These are phyloP conservation scores for Trichoderma aggressivum DNA, from an alignment of 2,329 filamentous ascomycete genomes.

Conservation along the genomic window DNA sequence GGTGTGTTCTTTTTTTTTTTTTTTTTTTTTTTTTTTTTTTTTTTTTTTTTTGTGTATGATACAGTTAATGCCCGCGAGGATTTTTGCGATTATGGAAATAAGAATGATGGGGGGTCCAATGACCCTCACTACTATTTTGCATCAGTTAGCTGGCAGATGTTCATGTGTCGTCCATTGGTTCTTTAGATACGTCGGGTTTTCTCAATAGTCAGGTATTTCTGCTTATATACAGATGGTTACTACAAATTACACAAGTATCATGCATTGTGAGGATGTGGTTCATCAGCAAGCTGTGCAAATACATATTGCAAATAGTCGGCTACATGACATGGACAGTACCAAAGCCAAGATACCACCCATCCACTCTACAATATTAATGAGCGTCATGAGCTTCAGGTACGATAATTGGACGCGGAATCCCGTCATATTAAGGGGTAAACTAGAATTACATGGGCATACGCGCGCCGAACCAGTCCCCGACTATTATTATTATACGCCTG, in stretches of 20 bases:
- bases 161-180: not conserved
- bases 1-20: constrained; percentile 1
- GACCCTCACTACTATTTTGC: not conserved
- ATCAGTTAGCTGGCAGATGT: not conserved
- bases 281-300: no score
- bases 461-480: constrained; percentile 7
- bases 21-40: constrained; percentile 3
- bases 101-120: not conserved
- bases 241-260: not conserved
- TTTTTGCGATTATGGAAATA: constrained; percentile 7
- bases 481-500: not conserved
- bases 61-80: constrained; percentile 15
- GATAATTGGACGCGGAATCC: not conserved
- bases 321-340: not conserved
- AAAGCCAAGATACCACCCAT: not conserved
- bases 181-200: not conserved
- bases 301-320: no score
- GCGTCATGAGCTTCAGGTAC: not conserved
- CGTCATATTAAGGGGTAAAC: constrained; percentile 8
- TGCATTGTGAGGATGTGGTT: not conserved
- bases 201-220: not conserved
- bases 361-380: not conserved
- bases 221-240: not conserved
- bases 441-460: constrained; percentile 16
- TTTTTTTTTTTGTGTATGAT: constrained; percentile 13